These are phyloP conservation scores for Eucalyptus pumila DNA, from an alignment of 345 rosid species.

Conservation along the genomic window DNA sequence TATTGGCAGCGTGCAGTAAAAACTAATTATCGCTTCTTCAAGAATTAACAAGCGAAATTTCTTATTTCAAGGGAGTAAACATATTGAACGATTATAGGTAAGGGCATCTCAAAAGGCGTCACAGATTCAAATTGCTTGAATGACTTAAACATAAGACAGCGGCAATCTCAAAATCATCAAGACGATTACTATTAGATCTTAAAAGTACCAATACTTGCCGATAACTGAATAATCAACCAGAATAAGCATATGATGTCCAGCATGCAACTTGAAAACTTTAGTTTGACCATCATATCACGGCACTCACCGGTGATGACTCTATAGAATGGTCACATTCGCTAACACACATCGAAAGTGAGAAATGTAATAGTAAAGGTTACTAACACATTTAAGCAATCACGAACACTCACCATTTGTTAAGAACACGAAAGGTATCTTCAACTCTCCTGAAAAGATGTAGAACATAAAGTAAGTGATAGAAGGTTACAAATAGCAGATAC, in stretches of 20 bases:
- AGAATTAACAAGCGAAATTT: background rate
- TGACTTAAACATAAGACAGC: background rate
- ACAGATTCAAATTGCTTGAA: background rate
- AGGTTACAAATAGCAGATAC: background rate
- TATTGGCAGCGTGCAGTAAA: background rate
- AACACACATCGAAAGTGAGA: background rate
- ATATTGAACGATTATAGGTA: background rate
- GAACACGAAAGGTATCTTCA: conserved; percentile 67
- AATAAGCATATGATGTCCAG: background rate
- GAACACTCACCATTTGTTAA: conserved; percentile 57
- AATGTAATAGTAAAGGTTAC: background rate
- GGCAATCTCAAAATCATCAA: background rate
- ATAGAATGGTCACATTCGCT: background rate
- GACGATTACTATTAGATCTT: background rate
- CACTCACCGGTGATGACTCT: background rate
- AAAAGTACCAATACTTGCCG: background rate
- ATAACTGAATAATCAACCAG: background rate
- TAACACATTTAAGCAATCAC: background rate
- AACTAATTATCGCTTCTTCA: background rate
- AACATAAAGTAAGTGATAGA: background rate
- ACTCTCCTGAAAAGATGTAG: conserved; percentile 18
- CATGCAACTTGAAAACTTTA: background rate
- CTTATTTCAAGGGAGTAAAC: background rate
- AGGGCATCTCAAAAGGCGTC: background rate
- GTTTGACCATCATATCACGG: background rate